Percentiles rank a stretch among this genome's conserved stretches.
These are phyloP conservation scores for Arthrobotrys pseudoclavata DNA, from an alignment of 2,329 filamentous ascomycete species.

Conservation along the genomic window DNA sequence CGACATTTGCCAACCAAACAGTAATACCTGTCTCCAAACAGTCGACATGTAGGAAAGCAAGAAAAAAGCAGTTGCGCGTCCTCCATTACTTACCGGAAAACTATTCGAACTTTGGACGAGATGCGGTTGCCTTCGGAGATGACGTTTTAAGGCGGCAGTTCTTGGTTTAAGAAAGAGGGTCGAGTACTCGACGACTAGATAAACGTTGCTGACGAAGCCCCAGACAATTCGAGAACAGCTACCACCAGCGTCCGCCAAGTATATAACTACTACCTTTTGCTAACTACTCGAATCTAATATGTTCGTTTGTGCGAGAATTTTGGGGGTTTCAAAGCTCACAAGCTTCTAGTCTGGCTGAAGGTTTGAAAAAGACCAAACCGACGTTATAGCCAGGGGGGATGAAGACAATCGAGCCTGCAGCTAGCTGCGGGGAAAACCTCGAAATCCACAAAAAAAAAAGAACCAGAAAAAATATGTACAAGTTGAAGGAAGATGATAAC, in stretches of 20 bases:
- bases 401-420: slow-evolving; percentile 1
- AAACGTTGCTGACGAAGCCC: slow-evolving; percentile 22
- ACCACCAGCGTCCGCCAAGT: slow-evolving; percentile 15
- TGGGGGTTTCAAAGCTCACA: slow-evolving; percentile 32
- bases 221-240: slow-evolving; percentile 20
- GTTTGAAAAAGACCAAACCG: slow-evolving; percentile 8
- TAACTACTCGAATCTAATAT: slow-evolving; percentile 24
- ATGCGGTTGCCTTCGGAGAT: slow-evolving; percentile 47
- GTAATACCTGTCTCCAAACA: background rate
- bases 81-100: slow-evolving; percentile 58
- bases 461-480: slow-evolving; percentile 57
- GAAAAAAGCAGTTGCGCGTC: slow-evolving; percentile 45
- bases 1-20: slow-evolving; percentile 9
- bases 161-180: background rate
- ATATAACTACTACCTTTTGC: slow-evolving; percentile 15
- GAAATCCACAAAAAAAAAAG: slow-evolving; percentile 28
- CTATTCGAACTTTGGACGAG: slow-evolving; percentile 28
- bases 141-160: slow-evolving; percentile 36
- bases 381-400: slow-evolving; percentile 28
- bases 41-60: slow-evolving; percentile 11
- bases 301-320: slow-evolving; percentile 31
- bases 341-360: slow-evolving; percentile 26
- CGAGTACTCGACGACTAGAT: slow-evolving; percentile 21
- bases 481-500: slow-evolving; percentile 39
- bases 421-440: slow-evolving; percentile 26